These are phyloP conservation scores for Claviceps humidiphila DNA, from an alignment of 2,329 filamentous ascomycete genomes.

Conservation along the genomic window DNA sequence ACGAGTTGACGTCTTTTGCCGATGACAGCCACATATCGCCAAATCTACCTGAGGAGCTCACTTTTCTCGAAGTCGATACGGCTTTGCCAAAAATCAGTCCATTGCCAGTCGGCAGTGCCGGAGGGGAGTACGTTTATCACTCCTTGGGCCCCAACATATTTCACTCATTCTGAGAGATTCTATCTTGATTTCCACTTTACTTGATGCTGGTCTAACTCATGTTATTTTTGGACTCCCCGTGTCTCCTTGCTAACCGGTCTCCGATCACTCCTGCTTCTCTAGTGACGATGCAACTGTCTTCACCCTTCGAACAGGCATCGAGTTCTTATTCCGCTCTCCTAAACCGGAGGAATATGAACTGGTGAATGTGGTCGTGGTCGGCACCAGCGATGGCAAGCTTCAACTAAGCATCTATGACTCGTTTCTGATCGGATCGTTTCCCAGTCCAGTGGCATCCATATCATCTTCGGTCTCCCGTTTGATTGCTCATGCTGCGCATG, in stretches of 20 bases:
- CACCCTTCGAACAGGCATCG: constrained; percentile 54
- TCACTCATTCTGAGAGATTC: too few relatives aligned
- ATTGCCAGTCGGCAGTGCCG: constrained; percentile 46
- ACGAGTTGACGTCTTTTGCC: constrained; percentile 1
- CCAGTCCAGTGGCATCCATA: constrained; percentile 27
- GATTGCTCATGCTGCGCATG: constrained; percentile 55
- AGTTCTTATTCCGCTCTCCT: constrained; percentile 53
- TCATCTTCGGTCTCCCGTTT: constrained; percentile 20
- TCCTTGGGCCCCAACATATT: constrained; percentile 6
- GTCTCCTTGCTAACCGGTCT: too few relatives aligned
- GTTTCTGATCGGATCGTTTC: constrained; percentile 60
- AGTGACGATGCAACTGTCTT: constrained; percentile 49
- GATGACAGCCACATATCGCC: constrained; percentile 13
- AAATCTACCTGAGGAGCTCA: constrained; percentile 59
- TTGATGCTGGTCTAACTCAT: too few relatives aligned
- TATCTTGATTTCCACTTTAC: too few relatives aligned
- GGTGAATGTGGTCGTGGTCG: constrained; percentile 69
- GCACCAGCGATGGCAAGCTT: constrained; percentile 55
- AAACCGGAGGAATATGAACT: constrained; percentile 54
- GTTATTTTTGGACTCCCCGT: too few relatives aligned
- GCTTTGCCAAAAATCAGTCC: constrained; percentile 65
- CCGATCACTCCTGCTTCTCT: background rate
- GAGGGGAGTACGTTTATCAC: constrained; percentile 40
- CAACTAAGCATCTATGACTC: constrained; percentile 78
- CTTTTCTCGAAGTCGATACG: constrained; percentile 62